Percentiles rank a stretch among this genome's conserved stretches.
These are phyloP conservation scores for Botrytis pseudocinerea DNA, from an alignment of 2,329 filamentous ascomycete species.

Conservation along the genomic window DNA sequence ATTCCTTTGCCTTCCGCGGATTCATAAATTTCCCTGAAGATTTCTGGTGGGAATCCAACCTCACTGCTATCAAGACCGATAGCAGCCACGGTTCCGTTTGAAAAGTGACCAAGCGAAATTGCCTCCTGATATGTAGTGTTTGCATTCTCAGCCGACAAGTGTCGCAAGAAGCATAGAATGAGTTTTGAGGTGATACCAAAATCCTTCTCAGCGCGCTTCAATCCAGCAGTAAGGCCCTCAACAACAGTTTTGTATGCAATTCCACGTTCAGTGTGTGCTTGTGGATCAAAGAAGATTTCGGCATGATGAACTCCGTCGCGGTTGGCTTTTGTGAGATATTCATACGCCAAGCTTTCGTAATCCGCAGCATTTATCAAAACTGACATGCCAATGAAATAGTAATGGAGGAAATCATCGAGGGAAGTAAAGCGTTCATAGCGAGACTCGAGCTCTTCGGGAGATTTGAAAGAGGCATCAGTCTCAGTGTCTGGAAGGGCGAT, in stretches of 20 bases:
- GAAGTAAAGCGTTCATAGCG: constrained; percentile 69
- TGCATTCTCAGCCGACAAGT: constrained; percentile 63
- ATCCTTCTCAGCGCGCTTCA: constrained; percentile 59
- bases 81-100: constrained; percentile 56
- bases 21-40: constrained; percentile 63
- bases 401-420: constrained; percentile 75
- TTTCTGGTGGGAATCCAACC: constrained; percentile 54
- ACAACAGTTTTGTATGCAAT: constrained; percentile 65
- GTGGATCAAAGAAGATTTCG: constrained; percentile 80
- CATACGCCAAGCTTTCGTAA: constrained; percentile 71
- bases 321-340: constrained; percentile 67
- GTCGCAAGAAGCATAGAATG: constrained; percentile 72
- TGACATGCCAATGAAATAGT: constrained; percentile 76
- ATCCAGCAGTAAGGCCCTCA: constrained; percentile 61
- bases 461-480: constrained; percentile 63
- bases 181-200: constrained; percentile 65
- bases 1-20: constrained; percentile 55
- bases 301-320: constrained; percentile 68
- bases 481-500: constrained; percentile 58
- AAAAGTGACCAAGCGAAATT: constrained; percentile 47
- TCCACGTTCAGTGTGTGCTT: constrained; percentile 67
- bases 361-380: constrained; percentile 66
- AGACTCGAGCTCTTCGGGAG: constrained; percentile 56
- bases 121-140: constrained; percentile 49
- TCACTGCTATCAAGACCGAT: constrained; percentile 70